These are phyloP conservation scores for Neurospora sp. DNA, from an alignment of 495 filamentous ascomycete species.

Conservation along the genomic window DNA sequence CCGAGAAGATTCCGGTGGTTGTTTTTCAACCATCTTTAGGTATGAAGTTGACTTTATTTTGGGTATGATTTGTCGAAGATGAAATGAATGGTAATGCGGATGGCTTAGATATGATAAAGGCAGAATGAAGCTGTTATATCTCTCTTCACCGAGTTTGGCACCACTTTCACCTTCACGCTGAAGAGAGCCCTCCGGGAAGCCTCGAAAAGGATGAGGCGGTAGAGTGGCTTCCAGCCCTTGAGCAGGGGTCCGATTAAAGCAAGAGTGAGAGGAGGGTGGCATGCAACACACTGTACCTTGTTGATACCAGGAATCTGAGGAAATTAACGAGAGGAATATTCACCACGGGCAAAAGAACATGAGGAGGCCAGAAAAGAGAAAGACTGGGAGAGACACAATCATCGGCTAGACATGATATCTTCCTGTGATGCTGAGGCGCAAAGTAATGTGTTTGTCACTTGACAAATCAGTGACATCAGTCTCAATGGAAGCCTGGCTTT, in stretches of 20 bases:
- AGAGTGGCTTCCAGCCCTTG: not conserved
- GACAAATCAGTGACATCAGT: not conserved
- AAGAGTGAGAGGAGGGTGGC: slow-evolving; percentile 10
- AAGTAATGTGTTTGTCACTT: not conserved
- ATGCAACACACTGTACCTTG: not conserved
- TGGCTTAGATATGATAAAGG: not conserved
- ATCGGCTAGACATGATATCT: not conserved
- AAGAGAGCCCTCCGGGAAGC: slow-evolving; percentile 19
- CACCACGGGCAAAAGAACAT: not conserved
- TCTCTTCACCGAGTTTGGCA: not conserved
- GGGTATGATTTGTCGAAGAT: not conserved
- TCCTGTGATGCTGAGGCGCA: not conserved
- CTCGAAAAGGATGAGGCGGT: slow-evolving; percentile 14
- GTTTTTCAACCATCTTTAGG: slow-evolving; percentile 4
- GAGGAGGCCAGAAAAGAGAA: not conserved
- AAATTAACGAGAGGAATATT: not conserved
- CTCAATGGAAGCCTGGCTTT: not conserved
- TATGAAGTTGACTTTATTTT: not conserved
- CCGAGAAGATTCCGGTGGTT: not conserved
- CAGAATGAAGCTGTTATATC: not conserved
- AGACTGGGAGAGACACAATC: not conserved
- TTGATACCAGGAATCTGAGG: not conserved
- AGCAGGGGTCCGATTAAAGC: slow-evolving; percentile 10
- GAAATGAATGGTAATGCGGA: not conserved
- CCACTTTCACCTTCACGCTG: not conserved